These are phyloP conservation scores for Cymbidium sinense DNA, from an alignment of 106 monocot genomes.

Conservation along the genomic window DNA sequence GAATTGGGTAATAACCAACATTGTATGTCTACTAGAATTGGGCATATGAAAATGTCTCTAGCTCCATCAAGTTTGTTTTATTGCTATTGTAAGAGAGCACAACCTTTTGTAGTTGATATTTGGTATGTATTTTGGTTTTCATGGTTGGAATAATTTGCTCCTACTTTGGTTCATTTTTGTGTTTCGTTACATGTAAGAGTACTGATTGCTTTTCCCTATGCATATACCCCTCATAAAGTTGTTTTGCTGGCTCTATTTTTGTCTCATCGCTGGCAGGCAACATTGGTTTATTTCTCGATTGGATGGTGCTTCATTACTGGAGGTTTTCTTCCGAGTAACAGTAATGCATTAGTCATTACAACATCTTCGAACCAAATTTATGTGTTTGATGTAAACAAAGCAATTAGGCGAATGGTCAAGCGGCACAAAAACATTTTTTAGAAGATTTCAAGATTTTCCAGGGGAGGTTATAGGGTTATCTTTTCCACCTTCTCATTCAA, in stretches of 20 bases:
- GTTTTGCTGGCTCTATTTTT: slow-evolving; percentile 1
- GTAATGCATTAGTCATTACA: slow-evolving; percentile 62
- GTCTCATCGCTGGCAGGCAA: slow-evolving; percentile 43
- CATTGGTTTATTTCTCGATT: slow-evolving; percentile 88
- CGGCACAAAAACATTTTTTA: slow-evolving; percentile 39
- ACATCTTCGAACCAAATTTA: slow-evolving; percentile 85
- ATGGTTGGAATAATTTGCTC: no score
- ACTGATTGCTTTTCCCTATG: no score
- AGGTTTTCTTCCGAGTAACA: slow-evolving; percentile 68
- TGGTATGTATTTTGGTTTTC: no score
- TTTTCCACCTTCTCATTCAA: no score
- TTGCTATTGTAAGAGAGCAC: no score
- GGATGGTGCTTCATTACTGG: slow-evolving; percentile 88
- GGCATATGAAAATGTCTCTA: background rate
- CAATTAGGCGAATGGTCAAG: slow-evolving; percentile 87
- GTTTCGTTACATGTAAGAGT: no score
- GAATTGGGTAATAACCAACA: no score
- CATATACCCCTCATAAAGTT: background rate
- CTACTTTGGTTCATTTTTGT: no score
- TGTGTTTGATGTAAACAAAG: slow-evolving; percentile 91
- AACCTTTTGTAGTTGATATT: no score
- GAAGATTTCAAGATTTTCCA: slow-evolving; percentile 93
- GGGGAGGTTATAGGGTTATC: no score
- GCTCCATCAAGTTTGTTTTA: no score
- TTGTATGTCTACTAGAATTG: no score